Percentiles rank a stretch among this genome's conserved stretches.
Conservation (phyloP, 148 eudicot genomes). For the Camellia sinensis region DNA sequence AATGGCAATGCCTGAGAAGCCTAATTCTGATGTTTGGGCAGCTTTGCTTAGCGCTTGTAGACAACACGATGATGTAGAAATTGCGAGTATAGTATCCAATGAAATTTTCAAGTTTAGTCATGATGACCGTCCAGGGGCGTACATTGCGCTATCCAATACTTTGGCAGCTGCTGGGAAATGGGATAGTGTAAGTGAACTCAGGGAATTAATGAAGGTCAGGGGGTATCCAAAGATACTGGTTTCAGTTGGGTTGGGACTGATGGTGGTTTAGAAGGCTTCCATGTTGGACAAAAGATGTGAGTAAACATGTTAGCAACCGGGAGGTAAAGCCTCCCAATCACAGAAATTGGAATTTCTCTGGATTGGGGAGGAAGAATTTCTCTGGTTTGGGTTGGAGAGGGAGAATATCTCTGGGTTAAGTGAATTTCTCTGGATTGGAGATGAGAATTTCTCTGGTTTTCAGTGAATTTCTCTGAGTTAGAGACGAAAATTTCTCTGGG, state of each 20-base stretch:
- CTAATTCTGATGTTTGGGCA: conserved; percentile 91
- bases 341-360: no score
- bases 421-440: no score
- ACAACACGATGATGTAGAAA: conserved; percentile 72
- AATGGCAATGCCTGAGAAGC: conserved; percentile 68
- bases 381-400: no score
- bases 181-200: conserved; percentile 69
- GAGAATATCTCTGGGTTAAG: no score
- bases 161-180: conserved; percentile 84
- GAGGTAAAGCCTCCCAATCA: no score
- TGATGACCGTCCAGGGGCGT: conserved; percentile 72
- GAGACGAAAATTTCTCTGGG: no score
- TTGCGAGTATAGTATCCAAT: conserved; percentile 66
- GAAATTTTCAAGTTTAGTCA: conserved; percentile 57
- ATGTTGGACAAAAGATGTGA: conserved; percentile 37
- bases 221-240: conserved; percentile 67
- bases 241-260: conserved; percentile 76
- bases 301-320: neutral
- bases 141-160: conserved; percentile 71
- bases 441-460: no score
- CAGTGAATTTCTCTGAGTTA: no score
- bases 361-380: no score
- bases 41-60: conserved; percentile 79
- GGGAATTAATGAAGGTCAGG: conserved; percentile 76
- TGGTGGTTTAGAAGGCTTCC: conserved; percentile 39